Evolutionary conservation across 2,329 filamentous ascomycete genomes (phyloP), one percentile per base, ranked within the genome.

Genomic region (Plenodomus tracheiphilus): DNA sequence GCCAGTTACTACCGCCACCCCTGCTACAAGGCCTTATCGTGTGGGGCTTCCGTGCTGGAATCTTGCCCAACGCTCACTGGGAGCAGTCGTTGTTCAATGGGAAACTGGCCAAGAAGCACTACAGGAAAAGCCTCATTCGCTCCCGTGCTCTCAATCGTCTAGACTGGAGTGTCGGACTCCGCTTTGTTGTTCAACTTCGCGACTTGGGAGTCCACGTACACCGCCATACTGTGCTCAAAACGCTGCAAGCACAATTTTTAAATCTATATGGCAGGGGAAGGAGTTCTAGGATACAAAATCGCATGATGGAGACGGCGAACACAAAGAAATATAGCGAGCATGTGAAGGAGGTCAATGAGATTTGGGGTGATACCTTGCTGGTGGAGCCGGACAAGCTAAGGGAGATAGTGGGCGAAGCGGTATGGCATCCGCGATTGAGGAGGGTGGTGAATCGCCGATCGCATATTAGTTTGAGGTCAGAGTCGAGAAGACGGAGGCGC

Each of bases 11-110:
- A 22, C 51, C 55, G 0, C 47, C 51, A 1, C 46, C 53, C 0
- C 61, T 69, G 21, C 56, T 64, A 16, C 65, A 68, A 44, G 69
- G 46, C 2, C 53, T 73, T 28, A 53, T 73, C 22, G 49, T 63
- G 2, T 73, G 70, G 70, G 69, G 69, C 7, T 67, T 73, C 42
- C 58, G 58, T 19, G 58, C 64, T 15, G 65, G 61, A 4, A 49
- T 70, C 19, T 55, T 68, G 2, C 51, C 56, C 20, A 61, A 63
- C 16, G 58, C 61, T 2, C 45, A 51, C 2, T 43, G 56, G 1
- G 68, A 70, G 39, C 65, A 68, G 39, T 63, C 54, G 8, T 42
- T 65, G 36, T 32, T 69, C 17, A 42, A 47, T 16, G 35, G 43
- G 1, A 36, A 32, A 16, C 43, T 61, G 2, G 42, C 51, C 2